Evolutionary conservation across 2,329 filamentous ascomycete species (phyloP), one percentile per base, ranked within the genome.

Genomic region (Colletotrichum tamarilloi): DNA sequence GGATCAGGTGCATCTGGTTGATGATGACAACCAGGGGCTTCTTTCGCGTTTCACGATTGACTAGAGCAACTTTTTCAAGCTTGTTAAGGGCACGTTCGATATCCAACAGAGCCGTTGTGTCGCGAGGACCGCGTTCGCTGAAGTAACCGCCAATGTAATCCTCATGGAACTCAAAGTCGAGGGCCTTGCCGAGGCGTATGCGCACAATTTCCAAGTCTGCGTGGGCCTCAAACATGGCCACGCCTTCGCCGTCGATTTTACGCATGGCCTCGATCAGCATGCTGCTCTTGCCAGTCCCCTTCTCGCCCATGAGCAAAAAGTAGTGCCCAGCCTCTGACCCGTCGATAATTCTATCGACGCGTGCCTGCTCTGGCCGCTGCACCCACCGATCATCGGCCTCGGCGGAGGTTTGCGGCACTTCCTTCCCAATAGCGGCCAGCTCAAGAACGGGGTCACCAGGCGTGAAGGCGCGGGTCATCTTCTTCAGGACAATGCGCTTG

Each of bases 61-160:
- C 87, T 71, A 99, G 84, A 1, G 97, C 97, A 8, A 98, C 94
- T 82, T 99, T 99, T 80, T 99, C 97, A 12, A 99, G 86, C 83
- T 99, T 99, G 87, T 99, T 99, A 81, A 99, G 92, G 0, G 97
- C 97, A 32, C 97, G 91, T 81, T 99, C 97, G 75, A 99, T 98
- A 80, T 99, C 97, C 1, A 99, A 88, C 42, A 99, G 86, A 5
- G 97, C 95, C 0, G 95, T 97, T 3, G 94, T 95, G 79, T 99
- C 97, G 56, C 97, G 90, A 0, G 97, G 97, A 0, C 97, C 97
- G 35, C 94, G 91, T 79, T 99, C 97, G 73, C 94, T 97, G 82
- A 99, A 99, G 73, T 99, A 93, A 6, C 94, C 94, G 57, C 97
- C 97, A 75, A 99, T 98, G 79, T 97, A 98, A 85, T 99, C 97